Evolutionary conservation across 371 early-diverging fungal species (phyloP).

Genomic region (Mucor velutinosus): DNA sequence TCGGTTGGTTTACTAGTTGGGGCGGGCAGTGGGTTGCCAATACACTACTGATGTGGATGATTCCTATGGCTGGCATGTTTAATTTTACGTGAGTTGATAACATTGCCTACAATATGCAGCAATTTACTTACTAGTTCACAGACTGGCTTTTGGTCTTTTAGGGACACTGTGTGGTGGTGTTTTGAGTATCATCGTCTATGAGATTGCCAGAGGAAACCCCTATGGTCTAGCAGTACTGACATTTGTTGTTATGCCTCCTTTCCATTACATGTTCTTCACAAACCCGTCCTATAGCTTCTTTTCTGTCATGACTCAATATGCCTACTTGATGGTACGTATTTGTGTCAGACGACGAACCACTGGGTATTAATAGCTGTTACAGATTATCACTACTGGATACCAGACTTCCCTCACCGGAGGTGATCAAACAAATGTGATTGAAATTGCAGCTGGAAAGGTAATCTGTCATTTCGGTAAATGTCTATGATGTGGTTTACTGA

Average conservation of each 20-base stretch:
- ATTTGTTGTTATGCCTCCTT: conserved; percentile 23
- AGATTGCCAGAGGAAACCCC: conserved; percentile 42
- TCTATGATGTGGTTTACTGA: neutral
- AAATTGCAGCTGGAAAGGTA: conserved; percentile 49
- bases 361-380: neutral
- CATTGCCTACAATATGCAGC: neutral
- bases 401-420: conserved; percentile 17
- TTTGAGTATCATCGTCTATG: conserved; percentile 45
- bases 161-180: conserved; percentile 38
- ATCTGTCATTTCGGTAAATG: neutral
- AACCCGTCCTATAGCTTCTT: conserved; percentile 18
- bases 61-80: conserved; percentile 41
- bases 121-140: neutral
- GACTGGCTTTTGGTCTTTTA: conserved; percentile 27
- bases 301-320: conserved; percentile 32
- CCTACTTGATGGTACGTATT: conserved; percentile 24
- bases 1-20: conserved; percentile 41
- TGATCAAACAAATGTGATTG: conserved; percentile 21
- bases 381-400: conserved; percentile 30
- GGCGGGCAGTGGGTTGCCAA: conserved; percentile 47
- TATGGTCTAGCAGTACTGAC: conserved; percentile 38
- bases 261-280: conserved; percentile 34
- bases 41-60: conserved; percentile 42
- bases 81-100: conserved; percentile 28
- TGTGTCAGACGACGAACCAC: too few species aligned